Evolutionary conservation across 257 asterid species (phyloP), one percentile per base, ranked within the genome.

Genomic region (Oldenlandia corymbosa): DNA sequence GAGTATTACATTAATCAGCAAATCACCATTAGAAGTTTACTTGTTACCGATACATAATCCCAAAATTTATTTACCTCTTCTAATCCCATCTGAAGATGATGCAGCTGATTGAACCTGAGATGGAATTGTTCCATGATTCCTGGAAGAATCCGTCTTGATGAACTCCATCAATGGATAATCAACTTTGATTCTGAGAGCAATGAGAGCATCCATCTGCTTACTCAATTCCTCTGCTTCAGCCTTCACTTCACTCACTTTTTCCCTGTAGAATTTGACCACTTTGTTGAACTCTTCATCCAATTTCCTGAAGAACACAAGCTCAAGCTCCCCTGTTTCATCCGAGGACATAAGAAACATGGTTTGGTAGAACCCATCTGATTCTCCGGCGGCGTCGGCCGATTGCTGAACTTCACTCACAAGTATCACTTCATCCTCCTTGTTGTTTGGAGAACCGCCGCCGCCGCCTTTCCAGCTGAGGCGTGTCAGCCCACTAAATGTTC

Each of bases 181-280:
- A 1, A 91, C 91, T 46, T 12, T 74, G 32, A 86, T 61, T 71
- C 94, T 76, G 67, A 91, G 68, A 63, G 96, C 98, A 67, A 91
- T 84, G 2, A 91, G 85, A 18, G 90, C 91, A 69, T 91, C 94
- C 96, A 91, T 91, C 71, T 91, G 98, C 23, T 73, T 86, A 48
- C 69, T 84, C 69, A 91, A 62, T 72, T 77, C 77, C 37, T 66
- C 86, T 3, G 95, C 96, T 43, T 83, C 91, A 4, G 23, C 34
- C 55, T 74, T 76, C 60, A 70, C 80, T 28, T 88, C 83, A 20
- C 58, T 69, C 11, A 88, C 85, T 49, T 83, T 86, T 0, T 13
- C 76, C 79, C 62, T 68, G 48, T 86, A 88, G 67, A 91, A 91
- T 42, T 51, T 78, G 0, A 80, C 37, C 26, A 83, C 95, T 61